Conservation (phyloP, 768 basidiomycete genomes). For the Auriscalpium orientale region DNA sequence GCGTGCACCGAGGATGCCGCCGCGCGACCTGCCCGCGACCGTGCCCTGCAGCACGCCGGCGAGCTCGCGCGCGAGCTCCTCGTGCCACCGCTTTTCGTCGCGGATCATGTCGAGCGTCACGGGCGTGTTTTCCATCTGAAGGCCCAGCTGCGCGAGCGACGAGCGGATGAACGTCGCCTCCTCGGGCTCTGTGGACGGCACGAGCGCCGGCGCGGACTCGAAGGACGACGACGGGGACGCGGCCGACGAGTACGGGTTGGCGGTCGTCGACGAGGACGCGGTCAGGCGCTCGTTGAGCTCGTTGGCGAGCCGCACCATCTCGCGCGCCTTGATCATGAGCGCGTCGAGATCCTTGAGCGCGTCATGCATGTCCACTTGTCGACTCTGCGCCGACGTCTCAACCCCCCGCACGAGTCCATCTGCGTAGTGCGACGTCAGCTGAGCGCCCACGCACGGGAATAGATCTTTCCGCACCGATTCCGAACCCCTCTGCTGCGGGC, state of each 20-base stretch:
- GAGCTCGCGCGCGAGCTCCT: slow-evolving; percentile 78
- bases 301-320: slow-evolving; percentile 86
- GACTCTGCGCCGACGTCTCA: slow-evolving; percentile 54
- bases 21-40: slow-evolving; percentile 26
- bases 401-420: slow-evolving; percentile 80
- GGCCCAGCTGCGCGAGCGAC: slow-evolving; percentile 83
- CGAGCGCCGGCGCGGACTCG: slow-evolving; percentile 22
- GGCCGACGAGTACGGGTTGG: slow-evolving; percentile 13
- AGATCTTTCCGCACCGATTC: slow-evolving; percentile 39
- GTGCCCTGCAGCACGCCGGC: slow-evolving; percentile 57
- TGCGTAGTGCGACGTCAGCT: slow-evolving; percentile 21
- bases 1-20: slow-evolving; percentile 69
- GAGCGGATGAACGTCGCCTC: slow-evolving; percentile 83
- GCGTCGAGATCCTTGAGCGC: slow-evolving; percentile 86
- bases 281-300: slow-evolving; percentile 81
- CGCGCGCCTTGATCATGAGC: slow-evolving; percentile 83
- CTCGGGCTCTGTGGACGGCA: slow-evolving; percentile 55
- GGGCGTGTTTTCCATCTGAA: slow-evolving; percentile 70
- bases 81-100: slow-evolving; percentile 73
- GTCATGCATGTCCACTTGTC: slow-evolving; percentile 59
- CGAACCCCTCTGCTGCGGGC: slow-evolving; percentile 26
- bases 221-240: slow-evolving; percentile 11
- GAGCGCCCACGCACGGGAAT: background rate
- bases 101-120: slow-evolving; percentile 85
- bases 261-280: slow-evolving; percentile 20